These are phyloP conservation scores for Botryotinia globosa DNA, from an alignment of 2,329 filamentous ascomycete species.

Conservation along the genomic window DNA sequence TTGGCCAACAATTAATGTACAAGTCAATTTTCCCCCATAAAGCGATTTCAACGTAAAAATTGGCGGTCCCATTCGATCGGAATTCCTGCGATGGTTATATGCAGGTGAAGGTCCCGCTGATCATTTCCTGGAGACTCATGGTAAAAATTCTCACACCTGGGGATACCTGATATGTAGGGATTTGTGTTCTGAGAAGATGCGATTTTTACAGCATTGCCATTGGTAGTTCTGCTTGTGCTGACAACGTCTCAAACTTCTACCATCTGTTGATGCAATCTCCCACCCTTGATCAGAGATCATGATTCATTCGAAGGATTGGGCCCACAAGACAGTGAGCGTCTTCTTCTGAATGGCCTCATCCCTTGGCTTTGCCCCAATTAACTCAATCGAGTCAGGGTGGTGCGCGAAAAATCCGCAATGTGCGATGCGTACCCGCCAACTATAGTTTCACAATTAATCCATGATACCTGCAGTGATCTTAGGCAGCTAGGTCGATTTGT, in stretches of 20 bases:
- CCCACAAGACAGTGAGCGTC: background rate
- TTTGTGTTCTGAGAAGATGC: background rate
- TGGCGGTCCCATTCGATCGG: background rate
- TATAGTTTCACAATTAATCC: background rate
- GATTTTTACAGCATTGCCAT: background rate
- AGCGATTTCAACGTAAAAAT: background rate
- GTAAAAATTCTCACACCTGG: background rate
- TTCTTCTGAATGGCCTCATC: background rate
- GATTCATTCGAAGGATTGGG: background rate
- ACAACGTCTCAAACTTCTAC: background rate
- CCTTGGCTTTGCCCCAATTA: background rate
- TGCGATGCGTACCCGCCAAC: background rate
- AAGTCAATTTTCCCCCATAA: background rate
- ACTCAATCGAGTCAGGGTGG: background rate
- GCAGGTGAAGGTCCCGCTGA: background rate
- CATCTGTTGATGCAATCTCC: background rate
- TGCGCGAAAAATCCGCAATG: background rate
- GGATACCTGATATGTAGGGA: background rate
- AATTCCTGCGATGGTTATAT: constrained; percentile 3
- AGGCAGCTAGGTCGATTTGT: background rate
- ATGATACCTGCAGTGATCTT: background rate
- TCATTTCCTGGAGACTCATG: background rate
- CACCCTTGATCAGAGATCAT: background rate
- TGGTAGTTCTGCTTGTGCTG: background rate
- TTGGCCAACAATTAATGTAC: background rate